These are phyloP conservation scores for Leccinum glutinopallens DNA, from an alignment of 1,284 basidiomycete species.

Conservation along the genomic window DNA sequence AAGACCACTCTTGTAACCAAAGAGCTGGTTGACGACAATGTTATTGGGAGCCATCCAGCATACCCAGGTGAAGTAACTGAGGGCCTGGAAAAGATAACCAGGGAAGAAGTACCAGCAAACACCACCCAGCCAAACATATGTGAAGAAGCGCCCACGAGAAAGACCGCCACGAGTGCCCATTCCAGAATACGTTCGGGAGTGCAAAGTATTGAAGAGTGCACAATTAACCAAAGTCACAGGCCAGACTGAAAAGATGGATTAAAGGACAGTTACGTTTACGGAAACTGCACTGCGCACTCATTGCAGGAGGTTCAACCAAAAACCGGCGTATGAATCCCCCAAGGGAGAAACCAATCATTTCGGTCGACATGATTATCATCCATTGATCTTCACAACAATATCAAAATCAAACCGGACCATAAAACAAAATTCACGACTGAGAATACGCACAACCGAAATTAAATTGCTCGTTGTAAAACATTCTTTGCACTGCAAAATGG, in stretches of 20 bases:
- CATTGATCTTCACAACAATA: constrained; percentile 67
- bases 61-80: constrained; percentile 67
- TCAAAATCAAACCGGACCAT: constrained; percentile 16
- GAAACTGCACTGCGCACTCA: constrained; percentile 52
- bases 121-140: constrained; percentile 59
- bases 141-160: constrained; percentile 77
- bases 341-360: constrained; percentile 86
- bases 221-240: constrained; percentile 82
- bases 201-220: constrained; percentile 81
- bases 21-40: constrained; percentile 69
- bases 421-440: not conserved
- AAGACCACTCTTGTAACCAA: constrained; percentile 77
- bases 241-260: constrained; percentile 60
- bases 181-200: constrained; percentile 63
- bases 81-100: constrained; percentile 74
- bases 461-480: constrained; percentile 67
- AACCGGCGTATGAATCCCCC: constrained; percentile 81
- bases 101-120: constrained; percentile 71
- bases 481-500: constrained; percentile 73
- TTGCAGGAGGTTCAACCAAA: constrained; percentile 85
- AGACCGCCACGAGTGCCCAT: constrained; percentile 66
- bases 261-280: constrained; percentile 3
- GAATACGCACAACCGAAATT: constrained; percentile 58
- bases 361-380: constrained; percentile 82
- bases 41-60: constrained; percentile 83